Conservation (phyloP, 106 monocot genomes). For the Cymbidium sinense region DNA sequence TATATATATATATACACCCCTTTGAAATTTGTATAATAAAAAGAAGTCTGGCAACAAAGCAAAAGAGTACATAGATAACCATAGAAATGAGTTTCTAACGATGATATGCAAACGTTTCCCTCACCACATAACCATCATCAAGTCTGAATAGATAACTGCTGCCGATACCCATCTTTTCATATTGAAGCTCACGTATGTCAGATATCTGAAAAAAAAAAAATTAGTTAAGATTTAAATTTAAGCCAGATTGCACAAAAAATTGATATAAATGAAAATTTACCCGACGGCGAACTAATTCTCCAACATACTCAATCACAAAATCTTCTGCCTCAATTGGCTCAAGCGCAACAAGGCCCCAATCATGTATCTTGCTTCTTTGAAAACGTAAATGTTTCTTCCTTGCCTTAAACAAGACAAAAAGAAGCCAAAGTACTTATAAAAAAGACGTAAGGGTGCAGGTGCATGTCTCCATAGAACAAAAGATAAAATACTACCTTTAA, state of each 20-base stretch:
- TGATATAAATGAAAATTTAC: conserved; percentile 22
- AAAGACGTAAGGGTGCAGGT: neutral
- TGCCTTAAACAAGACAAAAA: conserved; percentile 35
- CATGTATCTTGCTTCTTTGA: conserved; percentile 98
- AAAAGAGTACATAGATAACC: neutral
- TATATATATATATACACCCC: no score
- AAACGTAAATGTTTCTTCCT: conserved; percentile 89
- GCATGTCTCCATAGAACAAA: neutral
- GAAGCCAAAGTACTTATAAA: conserved; percentile 6
- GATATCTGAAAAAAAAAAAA: conserved; percentile 53
- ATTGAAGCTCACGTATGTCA: conserved; percentile 77
- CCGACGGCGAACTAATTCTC: conserved; percentile 77
- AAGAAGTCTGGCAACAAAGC: neutral
- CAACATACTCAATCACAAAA: conserved; percentile 99
- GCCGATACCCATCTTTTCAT: conserved; percentile 96
- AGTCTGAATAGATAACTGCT: conserved; percentile 98
- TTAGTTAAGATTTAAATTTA: conserved; percentile 1
- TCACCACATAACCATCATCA: conserved; percentile 96
- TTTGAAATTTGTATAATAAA: neutral
- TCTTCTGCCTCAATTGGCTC: conserved; percentile 98
- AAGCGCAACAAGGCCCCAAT: conserved; percentile 97
- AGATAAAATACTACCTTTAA: conserved; percentile 40
- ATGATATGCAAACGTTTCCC: conserved; percentile 7
- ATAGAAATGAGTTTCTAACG: neutral
- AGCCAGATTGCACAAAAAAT: neutral